Base-by-base conservation (phyloP, 306 rosid species). In the Cyamopsis tetragonoloba region DNA sequence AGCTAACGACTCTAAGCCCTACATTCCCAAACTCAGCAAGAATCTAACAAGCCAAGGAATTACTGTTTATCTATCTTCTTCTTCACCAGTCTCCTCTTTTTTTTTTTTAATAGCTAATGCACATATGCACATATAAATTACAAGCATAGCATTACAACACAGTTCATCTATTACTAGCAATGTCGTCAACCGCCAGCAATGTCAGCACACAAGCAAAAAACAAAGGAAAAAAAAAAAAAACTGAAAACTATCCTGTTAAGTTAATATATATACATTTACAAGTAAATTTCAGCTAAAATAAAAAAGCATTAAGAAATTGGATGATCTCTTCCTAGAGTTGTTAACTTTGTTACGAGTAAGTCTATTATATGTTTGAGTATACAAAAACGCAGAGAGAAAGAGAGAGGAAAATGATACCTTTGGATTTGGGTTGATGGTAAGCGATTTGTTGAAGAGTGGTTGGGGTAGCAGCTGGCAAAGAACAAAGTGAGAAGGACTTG, bases 381-480 rank as follows among this genome's bases (percentile, higher is more conserved):
- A n/a, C n/a, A n/a, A n/a, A n/a, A n/a, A n/a, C n/a, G n/a, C n/a
- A 39, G 17, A 39, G 20, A 53, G 14, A 30, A 1, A n/a, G 41
- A 7, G 13, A 7, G 17, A 14, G 4, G 10, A 14, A 42, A 22
- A 47, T 30, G 43, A 54, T 30, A 89, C 96, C 96, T 87, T 85
- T 92, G 38, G 88, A 72, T 87, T 85, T 92, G 38, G 88, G 74
- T 63, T 79, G 84, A 76, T 74, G 41, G 65, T 64, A 66, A 50
- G 89, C 83, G 49, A 87, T 70, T 55, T 86, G 81, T 76, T 87
- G 92, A 82, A 87, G 88, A 26, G 88, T 77, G 22, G 91, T 22
- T 46, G 85, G 28, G 30, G 79, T 35, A 32, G 82, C 54, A 32
- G 82, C 54, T 39, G 95, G 82, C 39, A 77, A 65, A 26, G 87